Conservation (phyloP, 306 rosid genomes). For the Vigna radiata region DNA sequence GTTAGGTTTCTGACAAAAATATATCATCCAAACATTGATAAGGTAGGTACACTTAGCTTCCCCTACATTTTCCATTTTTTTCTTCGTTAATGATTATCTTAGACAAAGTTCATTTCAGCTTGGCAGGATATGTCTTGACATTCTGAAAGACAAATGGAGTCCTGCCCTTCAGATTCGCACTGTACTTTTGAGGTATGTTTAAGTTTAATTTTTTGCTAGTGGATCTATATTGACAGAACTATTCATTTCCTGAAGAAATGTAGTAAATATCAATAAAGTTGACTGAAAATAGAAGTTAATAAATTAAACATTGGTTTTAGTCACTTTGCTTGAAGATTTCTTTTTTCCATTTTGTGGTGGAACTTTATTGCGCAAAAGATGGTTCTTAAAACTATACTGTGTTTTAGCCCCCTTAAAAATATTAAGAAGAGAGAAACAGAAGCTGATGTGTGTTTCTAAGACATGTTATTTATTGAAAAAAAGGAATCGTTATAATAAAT, state of each 20-base stretch:
- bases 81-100: slow-evolving; percentile 14
- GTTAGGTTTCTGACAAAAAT: slow-evolving; percentile 96
- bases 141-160: slow-evolving; percentile 93
- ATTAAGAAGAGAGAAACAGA: too few species aligned
- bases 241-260: slow-evolving; percentile 30
- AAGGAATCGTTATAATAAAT: too few species aligned
- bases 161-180: slow-evolving; percentile 94
- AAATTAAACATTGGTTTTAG: slow-evolving; percentile 2
- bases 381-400: background rate
- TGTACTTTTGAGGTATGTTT: slow-evolving; percentile 82
- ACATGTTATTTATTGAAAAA: too few species aligned
- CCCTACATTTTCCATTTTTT: slow-evolving; percentile 26
- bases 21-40: slow-evolving; percentile 97
- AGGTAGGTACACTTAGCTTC: slow-evolving; percentile 72
- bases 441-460: too few species aligned
- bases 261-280: background rate
- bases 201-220: slow-evolving; percentile 18
- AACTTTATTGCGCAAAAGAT: background rate
- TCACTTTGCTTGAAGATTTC: background rate
- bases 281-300: slow-evolving; percentile 5
- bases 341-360: background rate
- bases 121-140: slow-evolving; percentile 93
- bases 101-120: slow-evolving; percentile 58
- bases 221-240: background rate
- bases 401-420: too few species aligned